Conservation (phyloP, 2,329 filamentous ascomycete genomes). For the Aspergillus costaricaensis region DNA sequence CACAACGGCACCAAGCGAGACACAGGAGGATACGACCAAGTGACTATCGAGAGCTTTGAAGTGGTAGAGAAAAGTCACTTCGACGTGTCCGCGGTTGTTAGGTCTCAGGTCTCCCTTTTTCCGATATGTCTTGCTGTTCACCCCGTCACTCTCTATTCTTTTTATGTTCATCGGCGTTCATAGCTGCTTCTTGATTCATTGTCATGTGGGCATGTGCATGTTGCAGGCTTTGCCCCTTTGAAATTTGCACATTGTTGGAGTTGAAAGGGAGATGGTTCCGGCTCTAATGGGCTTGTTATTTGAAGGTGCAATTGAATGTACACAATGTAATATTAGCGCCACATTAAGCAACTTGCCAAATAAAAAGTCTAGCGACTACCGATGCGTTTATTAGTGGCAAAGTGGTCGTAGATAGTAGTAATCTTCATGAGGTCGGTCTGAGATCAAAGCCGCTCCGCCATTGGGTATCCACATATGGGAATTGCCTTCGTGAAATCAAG, state of each 20-base stretch:
- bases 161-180: neutral
- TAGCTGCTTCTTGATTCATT: neutral
- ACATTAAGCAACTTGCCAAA: neutral
- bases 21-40: slow-evolving; percentile 79
- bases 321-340: neutral
- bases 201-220: neutral
- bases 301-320: neutral
- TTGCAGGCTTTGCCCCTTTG: neutral
- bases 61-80: neutral
- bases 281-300: neutral
- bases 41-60: slow-evolving; percentile 81
- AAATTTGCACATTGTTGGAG: neutral
- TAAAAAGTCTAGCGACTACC: neutral
- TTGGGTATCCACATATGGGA: too few species aligned
- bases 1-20: slow-evolving; percentile 82
- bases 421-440: too few species aligned
- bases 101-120: neutral
- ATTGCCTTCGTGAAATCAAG: too few species aligned
- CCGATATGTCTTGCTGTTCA: too few species aligned
- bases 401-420: too few species aligned
- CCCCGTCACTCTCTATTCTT: too few species aligned
- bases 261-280: neutral
- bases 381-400: neutral
- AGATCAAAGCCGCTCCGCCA: too few species aligned
- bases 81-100: neutral